Conservation (phyloP, 2,329 filamentous ascomycete species). For the Tolypocladium guangdongense region DNA sequence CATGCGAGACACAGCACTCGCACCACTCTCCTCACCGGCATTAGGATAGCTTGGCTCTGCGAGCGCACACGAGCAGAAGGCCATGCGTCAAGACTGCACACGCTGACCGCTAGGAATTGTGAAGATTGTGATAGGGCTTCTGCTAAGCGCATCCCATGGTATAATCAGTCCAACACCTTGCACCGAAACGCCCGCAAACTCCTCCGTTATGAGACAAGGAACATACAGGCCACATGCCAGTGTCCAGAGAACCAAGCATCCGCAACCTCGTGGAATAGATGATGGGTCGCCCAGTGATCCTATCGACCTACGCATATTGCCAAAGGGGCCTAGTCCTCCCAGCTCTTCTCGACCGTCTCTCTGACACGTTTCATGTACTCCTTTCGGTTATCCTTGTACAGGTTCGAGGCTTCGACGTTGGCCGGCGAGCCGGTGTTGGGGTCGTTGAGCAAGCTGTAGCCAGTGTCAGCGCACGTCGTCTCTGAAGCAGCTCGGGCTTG, state of each 20-base stretch:
- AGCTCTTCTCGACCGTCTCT: constrained; percentile 98
- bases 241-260: not conserved
- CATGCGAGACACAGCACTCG: not conserved
- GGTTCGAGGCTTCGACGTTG: constrained; percentile 94
- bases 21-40: not conserved
- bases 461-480: constrained; percentile 13
- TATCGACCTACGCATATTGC: not conserved
- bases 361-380: constrained; percentile 93
- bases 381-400: constrained; percentile 96
- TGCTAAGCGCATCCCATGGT: constrained; percentile 13
- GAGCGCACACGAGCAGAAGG: not conserved
- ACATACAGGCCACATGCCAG: not conserved
- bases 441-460: constrained; percentile 76
- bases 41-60: not conserved
- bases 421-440: constrained; percentile 97
- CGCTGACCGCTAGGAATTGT: not conserved
- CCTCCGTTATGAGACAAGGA: not conserved
- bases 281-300: not conserved
- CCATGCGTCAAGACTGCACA: not conserved
- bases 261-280: not conserved
- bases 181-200: constrained; percentile 19
- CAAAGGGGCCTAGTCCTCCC: constrained; percentile 60
- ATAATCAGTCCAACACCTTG: constrained; percentile 21
- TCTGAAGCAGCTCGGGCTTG: not conserved
- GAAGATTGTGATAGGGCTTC: not conserved